Percentiles rank a stretch among this genome's conserved stretches.
These are phyloP conservation scores for Pelargonium cotyledonis DNA, from an alignment of 441 rosid species.

Conservation along the genomic window DNA sequence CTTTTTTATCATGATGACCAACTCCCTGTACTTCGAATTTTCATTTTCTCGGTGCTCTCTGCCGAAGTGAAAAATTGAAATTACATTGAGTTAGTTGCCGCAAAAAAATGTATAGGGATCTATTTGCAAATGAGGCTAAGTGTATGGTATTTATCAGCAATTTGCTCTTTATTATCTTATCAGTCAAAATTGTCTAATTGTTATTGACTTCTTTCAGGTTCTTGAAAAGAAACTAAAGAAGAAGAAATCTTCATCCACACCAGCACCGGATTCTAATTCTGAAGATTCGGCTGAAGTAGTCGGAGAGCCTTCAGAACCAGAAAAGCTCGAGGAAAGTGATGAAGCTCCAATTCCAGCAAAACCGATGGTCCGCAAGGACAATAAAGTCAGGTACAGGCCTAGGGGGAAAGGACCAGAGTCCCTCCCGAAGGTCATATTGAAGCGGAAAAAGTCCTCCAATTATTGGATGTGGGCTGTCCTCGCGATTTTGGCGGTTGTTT, in stretches of 20 bases:
- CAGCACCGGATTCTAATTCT: constrained; percentile 19
- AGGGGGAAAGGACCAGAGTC: constrained; percentile 46
- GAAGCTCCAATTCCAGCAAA: constrained; percentile 34
- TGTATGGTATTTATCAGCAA: no score
- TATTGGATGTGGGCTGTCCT: neutral
- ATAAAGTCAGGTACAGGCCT: constrained; percentile 34
- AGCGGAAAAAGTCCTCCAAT: neutral
- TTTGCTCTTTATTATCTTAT: no score
- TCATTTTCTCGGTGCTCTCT: no score
- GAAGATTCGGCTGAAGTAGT: constrained; percentile 39
- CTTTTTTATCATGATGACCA: neutral
- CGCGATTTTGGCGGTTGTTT: neutral
- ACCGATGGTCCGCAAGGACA: constrained; percentile 46
- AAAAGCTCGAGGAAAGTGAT: constrained; percentile 35
- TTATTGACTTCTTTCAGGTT: constrained; percentile 42
- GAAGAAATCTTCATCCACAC: constrained; percentile 31
- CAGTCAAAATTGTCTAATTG: no score
- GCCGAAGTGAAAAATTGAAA: no score
- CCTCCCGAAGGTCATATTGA: neutral
- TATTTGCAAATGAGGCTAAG: no score
- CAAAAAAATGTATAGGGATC: no score
- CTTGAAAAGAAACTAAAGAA: constrained; percentile 80
- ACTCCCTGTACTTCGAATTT: no score
- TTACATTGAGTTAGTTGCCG: no score
- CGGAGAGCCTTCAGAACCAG: constrained; percentile 37